phyloP scores from a whole-genome alignment of 73 alveolate species.

The Tetrahymena elliotti region DNA sequence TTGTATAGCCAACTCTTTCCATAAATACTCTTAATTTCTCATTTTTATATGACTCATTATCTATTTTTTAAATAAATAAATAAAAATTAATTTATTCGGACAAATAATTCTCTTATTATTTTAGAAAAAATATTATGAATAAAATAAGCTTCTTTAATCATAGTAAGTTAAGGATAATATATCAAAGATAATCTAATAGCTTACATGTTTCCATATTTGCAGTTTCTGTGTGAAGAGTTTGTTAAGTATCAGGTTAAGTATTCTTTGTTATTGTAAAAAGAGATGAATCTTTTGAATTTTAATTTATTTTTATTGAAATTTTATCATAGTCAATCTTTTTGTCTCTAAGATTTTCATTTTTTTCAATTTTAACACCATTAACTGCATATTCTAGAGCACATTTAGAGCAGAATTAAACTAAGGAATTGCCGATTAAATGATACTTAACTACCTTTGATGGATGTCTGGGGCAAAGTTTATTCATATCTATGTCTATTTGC shows the following conservation, averaged over 20 bases:
- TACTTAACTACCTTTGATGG: not conserved
- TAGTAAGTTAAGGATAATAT: too few species aligned
- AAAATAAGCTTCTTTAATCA: too few species aligned
- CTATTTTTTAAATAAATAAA: not conserved
- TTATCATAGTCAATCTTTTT: not conserved
- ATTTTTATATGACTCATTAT: not conserved
- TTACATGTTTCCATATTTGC: not conserved
- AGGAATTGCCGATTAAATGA: not conserved
- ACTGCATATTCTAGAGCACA: not conserved
- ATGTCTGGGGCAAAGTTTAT: not conserved
- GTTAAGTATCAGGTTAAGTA: not conserved
- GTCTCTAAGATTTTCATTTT: not conserved
- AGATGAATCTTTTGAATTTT: not conserved
- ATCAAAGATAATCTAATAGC: too few species aligned
- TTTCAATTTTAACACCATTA: not conserved
- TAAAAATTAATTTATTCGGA: not conserved
- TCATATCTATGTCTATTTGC: not conserved
- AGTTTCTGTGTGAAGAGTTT: not conserved
- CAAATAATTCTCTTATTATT: too few species aligned
- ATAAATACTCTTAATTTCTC: not conserved
- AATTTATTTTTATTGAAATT: not conserved
- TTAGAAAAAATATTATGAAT: too few species aligned
- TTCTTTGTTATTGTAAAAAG: not conserved
- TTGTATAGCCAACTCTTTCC: not conserved
- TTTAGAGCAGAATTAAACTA: not conserved